Evolutionary conservation across 2,329 filamentous ascomycete genomes (phyloP), one percentile per base, ranked within the genome.

Genomic region (Domatiomyces globalis): DNA sequence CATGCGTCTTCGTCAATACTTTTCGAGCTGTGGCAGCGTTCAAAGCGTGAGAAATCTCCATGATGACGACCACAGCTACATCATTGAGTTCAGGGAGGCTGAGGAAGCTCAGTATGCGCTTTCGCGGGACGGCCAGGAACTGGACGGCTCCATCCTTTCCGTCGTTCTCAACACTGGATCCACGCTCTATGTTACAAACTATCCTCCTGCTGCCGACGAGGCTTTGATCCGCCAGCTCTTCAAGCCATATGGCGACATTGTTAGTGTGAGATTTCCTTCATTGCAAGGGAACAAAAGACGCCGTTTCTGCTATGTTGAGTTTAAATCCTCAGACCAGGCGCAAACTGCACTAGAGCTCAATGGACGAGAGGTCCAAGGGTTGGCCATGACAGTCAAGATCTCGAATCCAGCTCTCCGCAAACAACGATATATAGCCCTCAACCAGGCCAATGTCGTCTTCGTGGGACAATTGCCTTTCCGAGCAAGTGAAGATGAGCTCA

Each of bases 221-320:
- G 64, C 70, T 18, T 71, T 73, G 53, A 72, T 79, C 12, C 72
- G 76, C n/a, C 68, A 73, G 17, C 68, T 82, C 46, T 80, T 79
- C 61, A 66, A 76, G 54, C 65, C 73, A 52, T 90, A 83, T 62
- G 92, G 92, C 44, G 80, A 90, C 44, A 82, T 98, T 51, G 74
- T 94, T 51, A 86, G 83, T 61, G 77, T 96, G 49, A 83, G 92
- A 19, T 92, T 92, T 69, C 92, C 92, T 1, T 95, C 87, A 51
- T 77, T 98, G 49, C 94, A 94, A 65, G 88, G 78, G 66, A 90
- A 95, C 62, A 83, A 84, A 1, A 83, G 86, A 60, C 85, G 92
- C 29, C 84, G 92, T 20, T 98, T 98, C 70, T 95, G 89, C 71
- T 98, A 98, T 66, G 76, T 95, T 5, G 87, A 94, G n/a, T 95